phyloP scores from a whole-genome alignment of 768 basidiomycete species.

The Omphalotus guepiniiformis region DNA sequence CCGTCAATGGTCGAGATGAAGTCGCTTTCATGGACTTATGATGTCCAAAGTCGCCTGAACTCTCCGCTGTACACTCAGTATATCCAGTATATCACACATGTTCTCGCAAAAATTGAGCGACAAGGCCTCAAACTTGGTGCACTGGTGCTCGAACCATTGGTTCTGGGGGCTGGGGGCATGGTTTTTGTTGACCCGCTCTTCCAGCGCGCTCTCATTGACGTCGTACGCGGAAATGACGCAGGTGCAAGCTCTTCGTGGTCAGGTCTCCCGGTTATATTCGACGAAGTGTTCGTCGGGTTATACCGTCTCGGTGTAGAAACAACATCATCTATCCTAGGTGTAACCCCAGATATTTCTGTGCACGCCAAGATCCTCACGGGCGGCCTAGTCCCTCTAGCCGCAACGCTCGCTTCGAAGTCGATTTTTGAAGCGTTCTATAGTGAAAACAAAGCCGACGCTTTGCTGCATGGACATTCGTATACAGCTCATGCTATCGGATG shows the following conservation, averaged over 20 bases:
- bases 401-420: conserved; percentile 75
- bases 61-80: conserved; percentile 65
- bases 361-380: conserved; percentile 94
- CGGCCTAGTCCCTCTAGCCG: conserved; percentile 81
- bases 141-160: conserved; percentile 84
- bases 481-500: conserved; percentile 94
- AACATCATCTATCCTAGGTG: conserved; percentile 60
- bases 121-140: conserved; percentile 50
- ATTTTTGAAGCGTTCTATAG: conserved; percentile 81
- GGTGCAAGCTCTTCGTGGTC: conserved; percentile 40
- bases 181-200: conserved; percentile 96
- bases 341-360: conserved; percentile 82
- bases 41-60: conserved; percentile 56
- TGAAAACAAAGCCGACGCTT: conserved; percentile 72
- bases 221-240: conserved; percentile 51
- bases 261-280: conserved; percentile 87
- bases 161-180: conserved; percentile 97
- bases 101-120: conserved; percentile 9
- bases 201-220: conserved; percentile 83
- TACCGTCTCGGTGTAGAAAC: conserved; percentile 78
- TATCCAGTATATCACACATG: conserved; percentile 47
- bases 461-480: conserved; percentile 94
- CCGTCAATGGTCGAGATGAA: conserved; percentile 17
- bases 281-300: conserved; percentile 95
- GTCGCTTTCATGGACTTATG: conserved; percentile 61